Percentiles rank a stretch among this genome's conserved stretches.
phyloP scores from a whole-genome alignment of 139 green algal genomes.

The Chlamydomonas asymmetrica region DNA sequence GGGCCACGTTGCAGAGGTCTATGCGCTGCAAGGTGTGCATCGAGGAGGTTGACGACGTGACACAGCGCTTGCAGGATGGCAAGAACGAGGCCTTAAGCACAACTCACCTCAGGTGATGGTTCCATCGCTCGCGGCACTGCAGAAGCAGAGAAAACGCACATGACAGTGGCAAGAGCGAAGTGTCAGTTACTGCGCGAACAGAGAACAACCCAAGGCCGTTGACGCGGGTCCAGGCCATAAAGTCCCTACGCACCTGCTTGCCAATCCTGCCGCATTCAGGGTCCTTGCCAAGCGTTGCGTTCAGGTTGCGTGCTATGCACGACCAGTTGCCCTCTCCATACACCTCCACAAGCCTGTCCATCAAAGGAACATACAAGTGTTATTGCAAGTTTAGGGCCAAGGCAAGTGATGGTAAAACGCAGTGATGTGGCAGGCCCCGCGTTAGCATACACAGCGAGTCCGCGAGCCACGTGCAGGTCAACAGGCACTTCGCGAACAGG shows the following conservation, averaged over 20 bases:
- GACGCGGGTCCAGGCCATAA: no score
- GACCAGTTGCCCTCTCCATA: conserved; percentile 75
- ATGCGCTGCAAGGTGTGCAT: no score
- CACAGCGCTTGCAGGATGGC: no score
- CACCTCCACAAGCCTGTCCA: conserved; percentile 66
- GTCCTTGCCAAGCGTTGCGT: conserved; percentile 40
- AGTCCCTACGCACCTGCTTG: conserved; percentile 62
- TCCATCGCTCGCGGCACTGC: conserved; percentile 60
- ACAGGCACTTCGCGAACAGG: not conserved
- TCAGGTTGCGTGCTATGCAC: conserved; percentile 59
- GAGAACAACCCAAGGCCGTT: no score
- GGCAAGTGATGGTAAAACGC: not conserved
- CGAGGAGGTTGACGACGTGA: no score
- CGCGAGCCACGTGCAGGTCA: not conserved
- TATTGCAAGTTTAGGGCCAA: not conserved
- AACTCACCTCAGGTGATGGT: conserved; percentile 84
- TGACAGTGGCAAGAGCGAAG: no score
- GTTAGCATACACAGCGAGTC: not conserved
- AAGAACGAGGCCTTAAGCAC: no score
- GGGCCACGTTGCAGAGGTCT: no score
- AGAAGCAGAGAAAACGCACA: no score
- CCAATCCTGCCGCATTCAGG: conserved; percentile 70
- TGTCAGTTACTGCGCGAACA: no score
- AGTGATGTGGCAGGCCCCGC: not conserved
- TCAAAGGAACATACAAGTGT: not conserved